Base-by-base conservation (phyloP, 225 moss, liverwort and hornwort species). In the Physcomitrium patens region DNA sequence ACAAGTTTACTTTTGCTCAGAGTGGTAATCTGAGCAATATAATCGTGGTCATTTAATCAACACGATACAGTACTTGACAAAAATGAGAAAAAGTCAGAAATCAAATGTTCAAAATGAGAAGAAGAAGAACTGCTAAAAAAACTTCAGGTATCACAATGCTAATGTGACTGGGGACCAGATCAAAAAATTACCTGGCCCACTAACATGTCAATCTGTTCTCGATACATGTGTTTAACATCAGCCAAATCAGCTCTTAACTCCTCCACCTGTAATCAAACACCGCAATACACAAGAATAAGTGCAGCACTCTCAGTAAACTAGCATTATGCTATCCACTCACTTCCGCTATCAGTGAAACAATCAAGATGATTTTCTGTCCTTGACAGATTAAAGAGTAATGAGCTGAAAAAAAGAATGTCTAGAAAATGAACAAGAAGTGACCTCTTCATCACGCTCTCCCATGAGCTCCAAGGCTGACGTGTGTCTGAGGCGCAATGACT, bases 381-480 rank as follows among this genome's bases (percentile, higher is more conserved):
- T 41, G 28, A 54, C 31, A 54, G 72, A 9, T 12, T 64, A 48
- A 57, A 73, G 62, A 19, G 43, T 71, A 28, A 41, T 43, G 59
- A 47, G 57, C 9, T 22, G n/a, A 55, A 55, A 24, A 5, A 5
- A 57, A 49, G 20, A n/a, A 24, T 67, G 43, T 12, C 23, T 24
- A 41, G 60, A 20, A 42, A 41, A n/a, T 46, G 55, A 60, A 15
- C 8, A n/a, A n/a, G n/a, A 12, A 27, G 16, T 42, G 12, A 99
- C 99, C 95, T 99, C 90, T 87, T 99, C 95, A n/a, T 99, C 99
- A 67, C 93, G 91, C 82, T 99, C 99, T 53, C 99, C 99, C 99
- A 99, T 99, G n/a, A 99, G 93, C 80, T 99, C 99, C 76, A 99
- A 88, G 42, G 99, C 95, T 51, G 99, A 95, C 11, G 99, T 95